Base-by-base conservation (phyloP, 345 rosid species). In the Dovyalis caffra region DNA sequence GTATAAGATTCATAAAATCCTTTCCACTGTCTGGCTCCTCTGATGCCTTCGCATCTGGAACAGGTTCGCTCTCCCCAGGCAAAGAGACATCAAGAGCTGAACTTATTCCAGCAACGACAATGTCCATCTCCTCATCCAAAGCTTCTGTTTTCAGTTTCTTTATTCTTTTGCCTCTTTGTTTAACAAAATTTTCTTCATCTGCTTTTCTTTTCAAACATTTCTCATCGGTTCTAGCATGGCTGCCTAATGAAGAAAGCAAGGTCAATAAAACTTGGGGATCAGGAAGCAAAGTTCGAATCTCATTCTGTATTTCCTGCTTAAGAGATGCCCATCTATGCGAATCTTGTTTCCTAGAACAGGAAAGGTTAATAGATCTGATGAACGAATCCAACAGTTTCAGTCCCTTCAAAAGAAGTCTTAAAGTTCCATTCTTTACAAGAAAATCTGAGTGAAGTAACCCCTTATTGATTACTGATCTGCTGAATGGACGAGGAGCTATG, bases 401-500 rank as follows among this genome's bases (percentile, higher is more conserved):
- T n/a, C 80, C 79, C 87, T 95, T 96, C 79, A 83, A 80, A 76
- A 95, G 90, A 83, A 95, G 89, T 83, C 91, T 86, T 81, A 95
- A 80, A 68, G 93, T 90, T 79, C 90, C 96, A 86, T 91, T 90
- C 78, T 87, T 93, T 80, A 95, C 97, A 74, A 90, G 85, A 83
- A 86, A 79, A 78, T 93, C 88, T 64, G 90, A 84, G 82, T 93
- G 94, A 74, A 90, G 99, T 86, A 95, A 79, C 73, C 99, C 97
- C 87, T 86, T 93, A 66, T 84, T 93, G 85, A 91, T 85, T 29
- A 85, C 82, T 10, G 96, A 82, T 78, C 96, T 86, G 83, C 91
- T 81, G 74, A 91, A 90, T 70, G 96, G 83, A 64, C 86, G 87
- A 61, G 98, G 92, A 79, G 92, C 85, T 72, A 88, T 84, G 85